Conservation (phyloP, 371 early-diverging fungal species). For the Dinochytrium kinnereticum region DNA sequence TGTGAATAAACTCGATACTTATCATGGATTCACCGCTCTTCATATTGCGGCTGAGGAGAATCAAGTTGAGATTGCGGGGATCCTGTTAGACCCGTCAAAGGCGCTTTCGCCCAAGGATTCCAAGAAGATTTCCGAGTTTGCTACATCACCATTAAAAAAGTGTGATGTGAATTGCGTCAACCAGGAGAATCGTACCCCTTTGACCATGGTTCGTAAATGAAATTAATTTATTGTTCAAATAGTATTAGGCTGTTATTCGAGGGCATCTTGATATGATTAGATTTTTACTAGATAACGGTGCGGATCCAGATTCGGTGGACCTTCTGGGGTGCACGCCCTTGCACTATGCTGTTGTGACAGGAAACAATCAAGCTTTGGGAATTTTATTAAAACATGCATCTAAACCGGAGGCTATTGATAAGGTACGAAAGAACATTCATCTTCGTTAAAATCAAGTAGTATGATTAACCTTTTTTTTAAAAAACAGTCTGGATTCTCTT, state of each 20-base stretch:
- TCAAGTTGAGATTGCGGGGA: conserved; percentile 27
- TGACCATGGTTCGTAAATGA: conserved; percentile 33
- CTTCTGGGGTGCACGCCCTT: conserved; percentile 33
- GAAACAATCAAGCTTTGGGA: conserved; percentile 17
- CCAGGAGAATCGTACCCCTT: conserved; percentile 41
- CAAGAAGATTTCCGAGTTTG: conserved; percentile 16
- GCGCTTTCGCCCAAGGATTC: conserved; percentile 13
- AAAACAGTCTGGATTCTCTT: conserved; percentile 28
- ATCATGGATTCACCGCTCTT: conserved; percentile 45
- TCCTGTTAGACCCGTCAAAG: conserved; percentile 28
- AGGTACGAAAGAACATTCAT: too few relatives aligned
- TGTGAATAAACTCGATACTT: conserved; percentile 45
- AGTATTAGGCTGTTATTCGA: conserved; percentile 28
- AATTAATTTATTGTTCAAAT: neutral
- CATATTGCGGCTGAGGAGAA: conserved; percentile 44
- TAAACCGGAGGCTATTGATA: conserved; percentile 22
- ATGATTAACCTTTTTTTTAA: neutral
- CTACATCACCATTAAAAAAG: conserved; percentile 25
- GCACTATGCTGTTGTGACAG: conserved; percentile 36
- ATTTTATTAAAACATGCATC: conserved; percentile 19
- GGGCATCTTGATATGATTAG: conserved; percentile 22
- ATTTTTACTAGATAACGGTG: conserved; percentile 25
- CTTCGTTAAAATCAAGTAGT: too few relatives aligned
- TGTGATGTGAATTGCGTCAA: conserved; percentile 29
- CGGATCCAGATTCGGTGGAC: conserved; percentile 24